Conservation (phyloP, 768 basidiomycete species). For the Pleurotus giganteus region DNA sequence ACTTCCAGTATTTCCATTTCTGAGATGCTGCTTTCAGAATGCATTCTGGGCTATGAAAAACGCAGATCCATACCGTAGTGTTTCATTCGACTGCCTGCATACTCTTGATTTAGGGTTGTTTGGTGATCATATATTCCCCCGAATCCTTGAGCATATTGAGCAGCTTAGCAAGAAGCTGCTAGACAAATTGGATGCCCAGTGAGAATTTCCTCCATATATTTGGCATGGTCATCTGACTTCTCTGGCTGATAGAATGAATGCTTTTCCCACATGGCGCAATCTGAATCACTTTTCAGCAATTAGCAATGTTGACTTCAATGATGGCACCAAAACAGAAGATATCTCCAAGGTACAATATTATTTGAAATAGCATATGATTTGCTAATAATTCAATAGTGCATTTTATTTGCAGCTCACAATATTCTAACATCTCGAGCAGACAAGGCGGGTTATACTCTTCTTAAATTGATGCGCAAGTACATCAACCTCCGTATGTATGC, state of each 20-base stretch:
- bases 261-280: constrained; percentile 30
- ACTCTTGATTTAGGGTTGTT: constrained; percentile 29
- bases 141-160: constrained; percentile 21
- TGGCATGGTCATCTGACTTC: neutral
- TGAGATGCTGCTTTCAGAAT: constrained; percentile 25
- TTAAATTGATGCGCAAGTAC: constrained; percentile 27
- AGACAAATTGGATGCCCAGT: constrained; percentile 24
- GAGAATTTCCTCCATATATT: constrained; percentile 11
- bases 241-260: constrained; percentile 19
- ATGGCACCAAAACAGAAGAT: constrained; percentile 34
- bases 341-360: constrained; percentile 27
- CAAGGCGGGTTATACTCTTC: constrained; percentile 21
- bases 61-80: constrained; percentile 31
- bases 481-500: constrained; percentile 27
- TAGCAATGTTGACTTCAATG: constrained; percentile 25
- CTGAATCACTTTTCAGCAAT: constrained; percentile 29
- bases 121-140: constrained; percentile 27
- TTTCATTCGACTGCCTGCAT: constrained; percentile 40
- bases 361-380: neutral
- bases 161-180: constrained; percentile 13
- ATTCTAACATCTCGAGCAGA: constrained; percentile 13
- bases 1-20: constrained; percentile 3
- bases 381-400: constrained; percentile 17
- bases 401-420: constrained; percentile 25
- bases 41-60: constrained; percentile 34